These are phyloP conservation scores for Eucalyptus brandiana DNA, from an alignment of 345 rosid species.

Conservation along the genomic window DNA sequence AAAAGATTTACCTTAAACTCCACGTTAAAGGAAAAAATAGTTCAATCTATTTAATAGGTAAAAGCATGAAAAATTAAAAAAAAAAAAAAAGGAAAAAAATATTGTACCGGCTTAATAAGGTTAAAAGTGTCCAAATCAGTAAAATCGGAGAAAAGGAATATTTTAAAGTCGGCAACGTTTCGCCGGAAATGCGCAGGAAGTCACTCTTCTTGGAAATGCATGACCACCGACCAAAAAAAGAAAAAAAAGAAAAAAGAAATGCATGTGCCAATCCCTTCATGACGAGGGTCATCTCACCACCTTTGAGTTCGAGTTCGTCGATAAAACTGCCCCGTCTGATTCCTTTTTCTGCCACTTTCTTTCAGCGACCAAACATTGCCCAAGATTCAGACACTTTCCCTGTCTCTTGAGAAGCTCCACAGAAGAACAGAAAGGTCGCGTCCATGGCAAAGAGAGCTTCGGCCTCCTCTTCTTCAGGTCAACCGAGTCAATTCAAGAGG, in stretches of 20 bases:
- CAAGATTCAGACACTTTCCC: not conserved
- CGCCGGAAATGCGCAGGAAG: not conserved
- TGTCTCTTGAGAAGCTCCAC: not conserved
- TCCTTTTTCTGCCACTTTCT: not conserved
- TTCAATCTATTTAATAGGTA: too few relatives aligned
- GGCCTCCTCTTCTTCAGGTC: not conserved
- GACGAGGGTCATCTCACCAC: too few relatives aligned
- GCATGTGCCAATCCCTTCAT: fast-evolving
- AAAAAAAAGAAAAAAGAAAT: too few relatives aligned
- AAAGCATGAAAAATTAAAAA: fast-evolving
- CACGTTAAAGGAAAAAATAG: too few relatives aligned
- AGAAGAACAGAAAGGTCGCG: not conserved
- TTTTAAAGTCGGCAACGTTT: not conserved
- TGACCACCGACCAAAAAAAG: not conserved
- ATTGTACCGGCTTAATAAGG: too few relatives aligned
- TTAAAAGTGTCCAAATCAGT: not conserved
- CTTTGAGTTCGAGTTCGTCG: not conserved
- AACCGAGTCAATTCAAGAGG: not conserved
- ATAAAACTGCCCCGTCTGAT: not conserved
- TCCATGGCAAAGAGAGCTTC: not conserved
- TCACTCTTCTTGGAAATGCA: not conserved
- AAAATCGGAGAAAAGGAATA: not conserved
- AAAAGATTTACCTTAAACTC: too few relatives aligned
- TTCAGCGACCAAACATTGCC: not conserved
- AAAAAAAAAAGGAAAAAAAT: fast-evolving